Conservation (phyloP, 371 early-diverging fungal genomes). For the Rozella allomycis region DNA sequence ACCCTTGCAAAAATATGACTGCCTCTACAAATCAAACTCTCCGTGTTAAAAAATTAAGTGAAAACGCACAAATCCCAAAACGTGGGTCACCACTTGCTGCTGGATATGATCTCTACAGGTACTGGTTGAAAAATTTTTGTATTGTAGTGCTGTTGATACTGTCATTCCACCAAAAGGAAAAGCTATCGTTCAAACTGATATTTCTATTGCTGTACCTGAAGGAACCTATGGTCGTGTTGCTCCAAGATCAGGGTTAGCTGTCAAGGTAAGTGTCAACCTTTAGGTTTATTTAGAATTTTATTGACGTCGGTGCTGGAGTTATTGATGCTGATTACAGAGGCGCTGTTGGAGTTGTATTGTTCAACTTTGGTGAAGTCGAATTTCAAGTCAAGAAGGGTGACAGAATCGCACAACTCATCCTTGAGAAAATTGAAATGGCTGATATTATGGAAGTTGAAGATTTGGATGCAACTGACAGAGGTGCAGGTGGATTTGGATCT, state of each 20-base stretch:
- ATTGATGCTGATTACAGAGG: constrained; percentile 90
- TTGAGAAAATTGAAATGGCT: constrained; percentile 64
- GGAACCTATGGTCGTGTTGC: constrained; percentile 90
- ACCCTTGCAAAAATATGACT: constrained; percentile 78
- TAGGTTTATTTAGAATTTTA: constrained; percentile 67
- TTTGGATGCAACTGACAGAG: constrained; percentile 54
- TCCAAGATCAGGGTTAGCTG: constrained; percentile 31
- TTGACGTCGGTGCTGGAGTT: constrained; percentile 90
- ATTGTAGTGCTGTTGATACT: constrained; percentile 26
- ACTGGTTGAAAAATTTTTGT: background rate
- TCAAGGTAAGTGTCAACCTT: constrained; percentile 26
- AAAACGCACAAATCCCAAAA: constrained; percentile 49
- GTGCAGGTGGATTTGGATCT: constrained; percentile 80
- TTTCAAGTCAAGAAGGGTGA: constrained; percentile 70
- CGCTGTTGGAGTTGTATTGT: constrained; percentile 32
- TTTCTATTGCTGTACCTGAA: constrained; percentile 53
- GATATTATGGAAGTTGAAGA: constrained; percentile 51
- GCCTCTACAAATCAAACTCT: constrained; percentile 46
- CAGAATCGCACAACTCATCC: constrained; percentile 86
- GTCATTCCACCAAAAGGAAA: constrained; percentile 48
- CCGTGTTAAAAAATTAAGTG: constrained; percentile 16
- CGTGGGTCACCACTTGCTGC: constrained; percentile 64
- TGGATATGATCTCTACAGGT: constrained; percentile 88
- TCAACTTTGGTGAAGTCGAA: constrained; percentile 62
- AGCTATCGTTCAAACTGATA: constrained; percentile 52